Percentiles rank a stretch among this genome's conserved stretches.
Evolutionary conservation across 2,329 filamentous ascomycete species (phyloP).

Genomic region (Xylariaceae sp.): DNA sequence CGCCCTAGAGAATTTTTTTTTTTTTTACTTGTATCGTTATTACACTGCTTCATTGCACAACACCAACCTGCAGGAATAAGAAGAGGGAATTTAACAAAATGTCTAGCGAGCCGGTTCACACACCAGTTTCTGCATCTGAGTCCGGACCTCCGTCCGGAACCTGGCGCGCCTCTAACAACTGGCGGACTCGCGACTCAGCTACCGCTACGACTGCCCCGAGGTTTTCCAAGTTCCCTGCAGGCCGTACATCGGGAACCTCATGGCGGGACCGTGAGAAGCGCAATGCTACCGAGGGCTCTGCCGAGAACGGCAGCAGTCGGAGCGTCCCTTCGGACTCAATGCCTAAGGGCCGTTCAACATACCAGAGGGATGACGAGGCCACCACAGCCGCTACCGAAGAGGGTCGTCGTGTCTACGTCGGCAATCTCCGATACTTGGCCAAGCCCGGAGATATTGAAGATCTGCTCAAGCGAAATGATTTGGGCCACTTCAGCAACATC

Average conservation of each 20-base stretch:
- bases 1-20: conserved; percentile 14
- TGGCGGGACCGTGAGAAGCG: conserved; percentile 16
- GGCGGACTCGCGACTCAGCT: conserved; percentile 11
- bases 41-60: background rate
- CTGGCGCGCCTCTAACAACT: conserved; percentile 15
- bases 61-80: background rate
- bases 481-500: conserved; percentile 47
- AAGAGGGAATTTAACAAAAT: conserved; percentile 3
- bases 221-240: conserved; percentile 9
- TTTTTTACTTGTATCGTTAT: no score
- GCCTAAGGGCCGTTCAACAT: conserved; percentile 8
- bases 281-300: conserved; percentile 3
- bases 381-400: conserved; percentile 26
- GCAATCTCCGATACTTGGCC: conserved; percentile 59
- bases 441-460: conserved; percentile 35
- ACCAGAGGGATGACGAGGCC: conserved; percentile 15
- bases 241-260: conserved; percentile 7
- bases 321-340: conserved; percentile 6
- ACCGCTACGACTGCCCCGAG: background rate
- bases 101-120: conserved; percentile 8
- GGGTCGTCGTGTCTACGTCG: conserved; percentile 55
- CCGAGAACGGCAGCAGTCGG: conserved; percentile 4
- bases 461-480: conserved; percentile 31
- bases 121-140: conserved; percentile 3
- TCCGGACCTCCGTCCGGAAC: conserved; percentile 9